These are phyloP conservation scores for Eugenia klotzschiana DNA, from an alignment of 441 rosid genomes.

Conservation along the genomic window DNA sequence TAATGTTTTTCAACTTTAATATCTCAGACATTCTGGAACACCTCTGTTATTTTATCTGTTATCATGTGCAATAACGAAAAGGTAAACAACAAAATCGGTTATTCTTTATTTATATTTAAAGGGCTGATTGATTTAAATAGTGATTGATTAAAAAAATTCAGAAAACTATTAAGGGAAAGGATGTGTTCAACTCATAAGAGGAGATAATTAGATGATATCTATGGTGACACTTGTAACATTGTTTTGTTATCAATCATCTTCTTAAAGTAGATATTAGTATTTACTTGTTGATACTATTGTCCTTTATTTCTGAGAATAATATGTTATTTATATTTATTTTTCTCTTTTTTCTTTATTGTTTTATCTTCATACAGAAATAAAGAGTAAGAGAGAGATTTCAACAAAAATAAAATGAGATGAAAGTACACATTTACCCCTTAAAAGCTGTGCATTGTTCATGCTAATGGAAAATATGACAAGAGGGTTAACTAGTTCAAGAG, in stretches of 20 bases:
- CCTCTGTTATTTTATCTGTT: neutral
- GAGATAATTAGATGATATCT: too few relatives aligned
- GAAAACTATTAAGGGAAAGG: too few relatives aligned
- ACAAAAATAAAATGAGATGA: neutral
- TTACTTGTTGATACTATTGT: neutral
- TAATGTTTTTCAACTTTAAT: neutral
- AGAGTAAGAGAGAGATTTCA: neutral
- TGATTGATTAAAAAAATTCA: neutral
- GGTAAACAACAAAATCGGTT: neutral
- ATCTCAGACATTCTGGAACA: neutral
- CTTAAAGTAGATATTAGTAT: too few relatives aligned
- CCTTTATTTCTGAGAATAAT: neutral
- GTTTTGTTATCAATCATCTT: too few relatives aligned
- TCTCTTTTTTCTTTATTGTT: neutral
- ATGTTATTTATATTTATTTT: neutral
- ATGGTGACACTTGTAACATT: too few relatives aligned
- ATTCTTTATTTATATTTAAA: neutral
- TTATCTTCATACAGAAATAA: neutral
- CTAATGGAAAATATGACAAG: neutral
- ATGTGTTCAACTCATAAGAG: too few relatives aligned
- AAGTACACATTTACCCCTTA: neutral
- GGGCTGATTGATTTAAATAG: neutral
- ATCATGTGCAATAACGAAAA: neutral
- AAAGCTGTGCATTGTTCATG: neutral
- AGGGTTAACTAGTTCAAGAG: neutral